phyloP scores from a whole-genome alignment of 2,329 filamentous ascomycete species.

The Ciborinia camelliae region DNA sequence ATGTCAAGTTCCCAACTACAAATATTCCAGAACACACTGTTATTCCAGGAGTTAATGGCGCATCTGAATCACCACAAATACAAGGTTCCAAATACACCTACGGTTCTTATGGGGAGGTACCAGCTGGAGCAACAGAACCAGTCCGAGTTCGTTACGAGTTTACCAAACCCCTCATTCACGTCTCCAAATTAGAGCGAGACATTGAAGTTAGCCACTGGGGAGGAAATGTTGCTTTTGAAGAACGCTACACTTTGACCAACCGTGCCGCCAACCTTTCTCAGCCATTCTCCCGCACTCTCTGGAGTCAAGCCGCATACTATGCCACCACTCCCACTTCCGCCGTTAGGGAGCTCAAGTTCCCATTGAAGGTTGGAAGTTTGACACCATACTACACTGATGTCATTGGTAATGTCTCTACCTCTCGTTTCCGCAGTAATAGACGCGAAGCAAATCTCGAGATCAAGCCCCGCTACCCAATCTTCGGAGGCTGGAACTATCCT shows the following conservation, averaged over 20 bases:
- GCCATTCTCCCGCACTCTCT: conserved; percentile 74
- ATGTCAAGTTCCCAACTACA: conserved; percentile 78
- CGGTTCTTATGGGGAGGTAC: conserved; percentile 78
- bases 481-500: conserved; percentile 97
- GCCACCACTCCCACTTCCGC: conserved; percentile 69
- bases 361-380: conserved; percentile 72
- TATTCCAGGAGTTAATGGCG: conserved; percentile 59
- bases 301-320: conserved; percentile 69
- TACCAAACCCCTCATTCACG: conserved; percentile 83
- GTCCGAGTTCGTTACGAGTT: conserved; percentile 89
- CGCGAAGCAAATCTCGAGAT: conserved; percentile 82
- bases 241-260: conserved; percentile 86
- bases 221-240: conserved; percentile 91
- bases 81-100: conserved; percentile 85
- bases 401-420: conserved; percentile 96
- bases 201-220: conserved; percentile 98
- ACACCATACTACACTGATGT: conserved; percentile 95
- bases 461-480: conserved; percentile 92
- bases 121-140: conserved; percentile 70
- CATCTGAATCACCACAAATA: conserved; percentile 65
- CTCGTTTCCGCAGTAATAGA: conserved; percentile 73
- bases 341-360: conserved; percentile 76
- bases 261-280: conserved; percentile 73
- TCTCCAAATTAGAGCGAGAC: conserved; percentile 78
- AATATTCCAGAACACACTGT: conserved; percentile 84